Evolutionary conservation across 1,139 yeast genomes (phyloP), one percentile per base, ranked within the genome.

Genomic region (Blastobotrys ciferrii): DNA sequence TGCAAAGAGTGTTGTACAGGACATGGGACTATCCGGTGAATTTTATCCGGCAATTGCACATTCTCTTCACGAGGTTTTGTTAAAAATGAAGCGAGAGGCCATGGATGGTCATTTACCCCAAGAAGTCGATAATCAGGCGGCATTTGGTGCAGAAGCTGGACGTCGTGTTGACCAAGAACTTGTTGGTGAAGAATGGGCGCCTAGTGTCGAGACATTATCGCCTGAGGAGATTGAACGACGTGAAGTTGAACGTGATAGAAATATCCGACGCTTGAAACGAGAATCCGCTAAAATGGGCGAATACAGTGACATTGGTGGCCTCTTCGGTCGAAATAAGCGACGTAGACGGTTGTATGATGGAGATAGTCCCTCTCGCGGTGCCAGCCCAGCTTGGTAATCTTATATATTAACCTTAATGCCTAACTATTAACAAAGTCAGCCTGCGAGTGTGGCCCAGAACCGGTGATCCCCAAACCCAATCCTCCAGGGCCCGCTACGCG

Each of bases 211-310:
- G 66, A 79, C 81, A 6, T 74, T 92, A 53, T 82, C 95, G 1
- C 92, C 88, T 43, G 91, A 92, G 77, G 98, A 92, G 68, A 88
- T 92, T 51, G 98, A 91, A 63, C 85, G 87, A 69, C 78, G 98
- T 55, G 98, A 92, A 64, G 88, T 91, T 57, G 98, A 94, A 68
- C 82, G 95, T 62, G 97, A 91, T 57, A 79, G 98, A 67, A 88
- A 87, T 62, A 77, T 88, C 53, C 80, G 98, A 67, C 81, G 98
- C 64, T 75, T 89, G 62, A 91, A 94, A 72, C 81, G 98, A 67
- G 98, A 94, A 65, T 82, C 88, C 20, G 80, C 86, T 11, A 48
- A 66, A 37, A 58, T 62, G 65, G 63, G 63, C 9, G 59, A 59
- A 20, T 61, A 65, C 20, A 57, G 65, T 3, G 71, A 67, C 35